Conservation (phyloP, 495 filamentous ascomycete genomes). For the Entonaema liquescens region DNA sequence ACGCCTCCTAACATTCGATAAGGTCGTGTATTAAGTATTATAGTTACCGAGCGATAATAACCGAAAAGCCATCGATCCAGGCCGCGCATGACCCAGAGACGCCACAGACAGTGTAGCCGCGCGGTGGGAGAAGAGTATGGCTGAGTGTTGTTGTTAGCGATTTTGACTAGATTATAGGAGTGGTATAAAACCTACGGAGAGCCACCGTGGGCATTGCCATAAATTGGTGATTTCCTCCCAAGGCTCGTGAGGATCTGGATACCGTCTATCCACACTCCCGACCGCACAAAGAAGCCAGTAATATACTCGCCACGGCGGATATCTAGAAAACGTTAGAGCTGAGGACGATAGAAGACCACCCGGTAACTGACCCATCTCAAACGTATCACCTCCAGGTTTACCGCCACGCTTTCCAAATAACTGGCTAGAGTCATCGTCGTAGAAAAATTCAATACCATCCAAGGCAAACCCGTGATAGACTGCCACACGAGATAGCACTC, state of each 20-base stretch:
- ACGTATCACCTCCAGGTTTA: constrained; percentile 76
- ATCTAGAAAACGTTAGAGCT: constrained; percentile 60
- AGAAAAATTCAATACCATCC: constrained; percentile 91
- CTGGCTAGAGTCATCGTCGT: constrained; percentile 87
- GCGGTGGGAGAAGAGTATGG: constrained; percentile 86
- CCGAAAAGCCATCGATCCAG: constrained; percentile 89
- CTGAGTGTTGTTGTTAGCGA: constrained; percentile 56
- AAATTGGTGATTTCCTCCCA: constrained; percentile 84
- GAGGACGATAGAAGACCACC: background rate
- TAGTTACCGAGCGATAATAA: constrained; percentile 78
- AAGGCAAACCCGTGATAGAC: constrained; percentile 81
- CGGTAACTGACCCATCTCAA: constrained; percentile 71
- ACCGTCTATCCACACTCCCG: constrained; percentile 87
- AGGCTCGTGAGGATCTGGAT: constrained; percentile 90
- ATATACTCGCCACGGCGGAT: constrained; percentile 85
- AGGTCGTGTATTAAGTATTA: constrained; percentile 9
- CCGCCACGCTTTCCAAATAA: constrained; percentile 88
- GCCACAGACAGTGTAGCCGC: constrained; percentile 88
- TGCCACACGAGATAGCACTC: constrained; percentile 76
- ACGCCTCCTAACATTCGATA: background rate
- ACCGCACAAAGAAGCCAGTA: constrained; percentile 84
- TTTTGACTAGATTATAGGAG: background rate
- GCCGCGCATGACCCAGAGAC: constrained; percentile 81
- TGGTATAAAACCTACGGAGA: constrained; percentile 70
- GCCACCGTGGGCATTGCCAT: constrained; percentile 83